phyloP scores from a whole-genome alignment of 352 stramenopile genomes.

The Elongisporangium prolatum region DNA sequence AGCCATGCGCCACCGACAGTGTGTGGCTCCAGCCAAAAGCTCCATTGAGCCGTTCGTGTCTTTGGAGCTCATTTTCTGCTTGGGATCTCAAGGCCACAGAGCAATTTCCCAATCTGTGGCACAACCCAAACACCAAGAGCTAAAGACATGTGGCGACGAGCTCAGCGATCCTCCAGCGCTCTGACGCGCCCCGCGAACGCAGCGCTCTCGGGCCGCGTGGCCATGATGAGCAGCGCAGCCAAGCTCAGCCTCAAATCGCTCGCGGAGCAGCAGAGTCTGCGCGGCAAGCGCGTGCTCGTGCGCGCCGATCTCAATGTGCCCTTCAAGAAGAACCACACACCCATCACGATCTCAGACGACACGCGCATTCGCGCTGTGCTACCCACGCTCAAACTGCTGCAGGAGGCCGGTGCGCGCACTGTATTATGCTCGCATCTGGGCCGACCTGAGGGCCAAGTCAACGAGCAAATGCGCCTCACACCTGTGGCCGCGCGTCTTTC shows the following conservation, averaged over 20 bases:
- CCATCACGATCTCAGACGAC: slow-evolving; percentile 94
- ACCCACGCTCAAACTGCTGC: slow-evolving; percentile 91
- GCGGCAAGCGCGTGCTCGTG: slow-evolving; percentile 96
- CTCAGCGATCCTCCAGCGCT: neutral
- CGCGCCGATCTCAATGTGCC: slow-evolving; percentile 99
- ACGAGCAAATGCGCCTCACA: slow-evolving; percentile 77
- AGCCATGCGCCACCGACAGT: neutral
- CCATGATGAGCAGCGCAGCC: slow-evolving; percentile 29
- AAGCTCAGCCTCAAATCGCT: slow-evolving; percentile 76
- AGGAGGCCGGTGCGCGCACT: slow-evolving; percentile 93
- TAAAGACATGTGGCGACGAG: neutral
- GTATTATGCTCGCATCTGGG: slow-evolving; percentile 96
- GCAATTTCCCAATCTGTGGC: neutral
- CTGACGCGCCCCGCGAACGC: neutral
- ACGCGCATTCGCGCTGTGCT: slow-evolving; percentile 94
- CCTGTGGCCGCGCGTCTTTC: slow-evolving; percentile 92
- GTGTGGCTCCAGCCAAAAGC: neutral
- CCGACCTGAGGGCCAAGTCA: slow-evolving; percentile 91
- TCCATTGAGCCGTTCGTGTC: neutral
- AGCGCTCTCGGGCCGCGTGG: neutral
- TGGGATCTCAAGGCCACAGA: neutral
- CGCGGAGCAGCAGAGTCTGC: slow-evolving; percentile 61
- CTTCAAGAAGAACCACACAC: slow-evolving; percentile 87
- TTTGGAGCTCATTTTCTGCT: neutral
- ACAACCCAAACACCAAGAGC: neutral